Percentiles rank a stretch among this genome's conserved stretches.
Evolutionary conservation across 345 rosid genomes (phyloP).

Genomic region (Dovyalis caffra): DNA sequence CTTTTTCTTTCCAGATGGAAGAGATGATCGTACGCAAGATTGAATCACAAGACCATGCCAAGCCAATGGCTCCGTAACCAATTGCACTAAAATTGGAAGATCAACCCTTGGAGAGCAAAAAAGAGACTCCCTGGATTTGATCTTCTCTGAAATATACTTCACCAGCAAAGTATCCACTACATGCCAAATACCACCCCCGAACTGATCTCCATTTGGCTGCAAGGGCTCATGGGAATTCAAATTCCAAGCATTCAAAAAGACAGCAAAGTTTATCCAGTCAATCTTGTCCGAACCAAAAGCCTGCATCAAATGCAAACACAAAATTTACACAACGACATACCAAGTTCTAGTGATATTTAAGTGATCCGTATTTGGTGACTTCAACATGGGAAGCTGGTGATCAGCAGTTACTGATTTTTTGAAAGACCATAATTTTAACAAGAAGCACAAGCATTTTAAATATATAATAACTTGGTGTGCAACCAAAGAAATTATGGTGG

Average conservation of each 20-base stretch:
- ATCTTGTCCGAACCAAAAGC: constrained; percentile 60
- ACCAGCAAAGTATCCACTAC: constrained; percentile 54
- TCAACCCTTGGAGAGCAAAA: constrained; percentile 40
- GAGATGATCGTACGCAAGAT: constrained; percentile 59
- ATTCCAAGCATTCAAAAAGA: constrained; percentile 81
- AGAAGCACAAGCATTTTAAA: background rate
- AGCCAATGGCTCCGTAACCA: constrained; percentile 83
- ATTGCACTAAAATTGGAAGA: constrained; percentile 56
- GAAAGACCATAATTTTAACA: background rate
- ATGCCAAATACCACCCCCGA: constrained; percentile 39
- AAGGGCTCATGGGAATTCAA: constrained; percentile 53
- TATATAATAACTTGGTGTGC: background rate
- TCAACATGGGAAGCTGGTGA: background rate
- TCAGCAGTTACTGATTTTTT: background rate
- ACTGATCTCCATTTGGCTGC: constrained; percentile 28
- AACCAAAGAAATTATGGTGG: too few relatives aligned
- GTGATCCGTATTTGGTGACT: background rate
- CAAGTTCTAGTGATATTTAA: background rate
- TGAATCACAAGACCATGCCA: constrained; percentile 82
- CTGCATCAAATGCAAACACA: constrained; percentile 38
- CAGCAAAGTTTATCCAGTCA: constrained; percentile 83
- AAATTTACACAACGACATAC: background rate
- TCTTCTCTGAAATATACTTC: constrained; percentile 50
- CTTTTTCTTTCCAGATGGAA: constrained; percentile 92
- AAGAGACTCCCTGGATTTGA: constrained; percentile 47